Conservation (phyloP, 805 yeast genomes). For the Candida sanyiensis region DNA sequence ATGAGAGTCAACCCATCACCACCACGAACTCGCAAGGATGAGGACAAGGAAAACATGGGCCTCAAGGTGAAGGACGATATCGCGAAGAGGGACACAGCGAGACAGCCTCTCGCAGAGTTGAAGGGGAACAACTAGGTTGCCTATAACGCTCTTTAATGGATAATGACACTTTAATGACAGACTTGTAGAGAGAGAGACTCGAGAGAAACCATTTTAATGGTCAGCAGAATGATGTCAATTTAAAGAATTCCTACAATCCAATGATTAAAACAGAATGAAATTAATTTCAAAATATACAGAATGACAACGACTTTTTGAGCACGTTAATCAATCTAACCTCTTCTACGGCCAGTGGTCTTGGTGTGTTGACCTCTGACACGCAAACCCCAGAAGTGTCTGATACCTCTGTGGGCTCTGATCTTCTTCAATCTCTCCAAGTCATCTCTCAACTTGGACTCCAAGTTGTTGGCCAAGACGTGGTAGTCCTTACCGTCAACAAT, state of each 20-base stretch:
- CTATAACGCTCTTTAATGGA: too few species aligned
- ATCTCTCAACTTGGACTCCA: slow-evolving; percentile 99
- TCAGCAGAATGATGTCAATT: not conserved
- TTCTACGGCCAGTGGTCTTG: slow-evolving; percentile 98
- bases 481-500: slow-evolving; percentile 97
- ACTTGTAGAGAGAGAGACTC: too few species aligned
- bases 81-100: not conserved
- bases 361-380: slow-evolving; percentile 99
- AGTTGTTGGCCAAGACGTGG: slow-evolving; percentile 98
- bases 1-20: slow-evolving; percentile 20
- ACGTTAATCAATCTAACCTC: slow-evolving; percentile 7
- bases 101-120: slow-evolving; percentile 8
- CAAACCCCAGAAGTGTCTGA: slow-evolving; percentile 99
- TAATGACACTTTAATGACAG: not conserved
- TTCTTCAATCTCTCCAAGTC: slow-evolving; percentile 99
- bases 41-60: slow-evolving; percentile 10
- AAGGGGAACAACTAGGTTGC: too few species aligned
- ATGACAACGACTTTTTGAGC: slow-evolving; percentile 4
- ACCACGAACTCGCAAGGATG: slow-evolving; percentile 8
- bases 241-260: not conserved
- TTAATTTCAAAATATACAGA: slow-evolving; percentile 4
- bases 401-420: slow-evolving; percentile 99
- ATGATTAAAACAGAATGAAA: slow-evolving; percentile 1
- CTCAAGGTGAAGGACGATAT: not conserved
- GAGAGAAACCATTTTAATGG: too few species aligned